Evolutionary conservation across 2,329 filamentous ascomycete genomes (phyloP).

Genomic region (Aspergillus fructus): DNA sequence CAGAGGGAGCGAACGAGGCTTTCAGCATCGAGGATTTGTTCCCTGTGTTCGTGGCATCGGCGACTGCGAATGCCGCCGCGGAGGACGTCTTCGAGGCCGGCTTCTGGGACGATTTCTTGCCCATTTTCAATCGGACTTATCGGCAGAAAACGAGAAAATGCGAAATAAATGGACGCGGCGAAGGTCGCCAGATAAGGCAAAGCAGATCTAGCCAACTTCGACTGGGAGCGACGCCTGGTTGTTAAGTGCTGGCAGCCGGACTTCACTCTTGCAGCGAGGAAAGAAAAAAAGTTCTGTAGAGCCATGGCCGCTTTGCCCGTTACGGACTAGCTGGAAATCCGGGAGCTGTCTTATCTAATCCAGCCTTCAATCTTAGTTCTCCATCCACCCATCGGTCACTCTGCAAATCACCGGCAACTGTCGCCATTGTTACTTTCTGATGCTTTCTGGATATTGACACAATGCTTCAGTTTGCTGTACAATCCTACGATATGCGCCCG

Average conservation of each 20-base stretch:
- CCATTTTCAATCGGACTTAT: conserved; percentile 37
- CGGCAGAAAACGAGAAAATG: conserved; percentile 1
- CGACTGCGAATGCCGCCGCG: conserved; percentile 38
- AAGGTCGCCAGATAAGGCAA: conserved; percentile 4
- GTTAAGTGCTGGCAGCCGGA: conserved; percentile 25
- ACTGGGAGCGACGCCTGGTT: conserved; percentile 21
- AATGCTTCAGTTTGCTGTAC: background rate
- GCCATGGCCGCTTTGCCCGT: conserved; percentile 28
- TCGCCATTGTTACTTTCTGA: background rate
- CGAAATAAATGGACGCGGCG: conserved; percentile 4
- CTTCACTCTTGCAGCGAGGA: conserved; percentile 29
- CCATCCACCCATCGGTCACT: background rate
- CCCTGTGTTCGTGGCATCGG: conserved; percentile 35
- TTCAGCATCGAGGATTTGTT: conserved; percentile 50
- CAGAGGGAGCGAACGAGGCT: conserved; percentile 51
- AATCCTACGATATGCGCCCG: no score
- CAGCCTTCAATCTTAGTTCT: background rate
- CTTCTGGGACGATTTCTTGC: conserved; percentile 45
- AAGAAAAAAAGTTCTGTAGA: conserved; percentile 46
- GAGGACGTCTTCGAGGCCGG: conserved; percentile 47
- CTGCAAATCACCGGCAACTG: background rate
- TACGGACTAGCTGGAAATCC: conserved; percentile 25
- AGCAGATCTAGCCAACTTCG: conserved; percentile 11
- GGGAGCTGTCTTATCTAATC: conserved; percentile 35
- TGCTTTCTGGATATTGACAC: background rate